Percentiles rank a stretch among this genome's conserved stretches.
Conservation (phyloP, 768 basidiomycete genomes). For the Panellus pusillus region DNA sequence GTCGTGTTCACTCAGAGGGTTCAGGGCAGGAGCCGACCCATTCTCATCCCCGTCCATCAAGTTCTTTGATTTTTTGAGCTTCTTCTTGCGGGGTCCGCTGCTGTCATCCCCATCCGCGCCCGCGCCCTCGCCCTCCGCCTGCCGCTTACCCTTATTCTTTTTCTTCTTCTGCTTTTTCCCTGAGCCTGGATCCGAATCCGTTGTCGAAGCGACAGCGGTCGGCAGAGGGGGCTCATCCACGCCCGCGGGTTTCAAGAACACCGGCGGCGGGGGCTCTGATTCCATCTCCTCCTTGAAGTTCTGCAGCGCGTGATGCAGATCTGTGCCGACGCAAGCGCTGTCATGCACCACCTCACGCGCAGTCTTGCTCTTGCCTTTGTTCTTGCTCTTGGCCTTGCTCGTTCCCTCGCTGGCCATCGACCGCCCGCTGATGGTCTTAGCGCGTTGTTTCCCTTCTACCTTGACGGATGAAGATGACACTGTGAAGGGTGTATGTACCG, state of each 20-base stretch:
- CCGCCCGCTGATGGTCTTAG: no score
- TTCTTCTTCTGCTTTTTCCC: no score
- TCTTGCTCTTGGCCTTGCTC: slow-evolving; percentile 26
- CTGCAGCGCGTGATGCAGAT: slow-evolving; percentile 33
- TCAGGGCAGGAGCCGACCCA: background rate
- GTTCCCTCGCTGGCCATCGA: background rate
- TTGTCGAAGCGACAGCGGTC: slow-evolving; percentile 16
- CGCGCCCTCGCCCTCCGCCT: slow-evolving; percentile 21
- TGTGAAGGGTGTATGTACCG: no score
- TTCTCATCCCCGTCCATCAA: background rate
- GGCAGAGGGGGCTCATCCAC: slow-evolving; percentile 47
- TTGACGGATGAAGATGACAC: no score
- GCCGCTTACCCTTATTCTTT: slow-evolving; percentile 29
- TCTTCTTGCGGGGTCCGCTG: slow-evolving; percentile 28
- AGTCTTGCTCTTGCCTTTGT: slow-evolving; percentile 34
- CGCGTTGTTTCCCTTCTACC: no score
- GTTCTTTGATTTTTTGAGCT: slow-evolving; percentile 29
- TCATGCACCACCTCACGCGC: slow-evolving; percentile 49
- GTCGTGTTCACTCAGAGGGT: no score
- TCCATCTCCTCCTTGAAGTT: background rate
- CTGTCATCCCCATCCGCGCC: slow-evolving; percentile 28
- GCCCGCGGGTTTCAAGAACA: slow-evolving; percentile 57
- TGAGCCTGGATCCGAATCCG: background rate
- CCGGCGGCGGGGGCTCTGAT: background rate
- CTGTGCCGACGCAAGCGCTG: slow-evolving; percentile 47